Conservation (phyloP, 2,329 filamentous ascomycete genomes). For the Aspergillus piperis region DNA sequence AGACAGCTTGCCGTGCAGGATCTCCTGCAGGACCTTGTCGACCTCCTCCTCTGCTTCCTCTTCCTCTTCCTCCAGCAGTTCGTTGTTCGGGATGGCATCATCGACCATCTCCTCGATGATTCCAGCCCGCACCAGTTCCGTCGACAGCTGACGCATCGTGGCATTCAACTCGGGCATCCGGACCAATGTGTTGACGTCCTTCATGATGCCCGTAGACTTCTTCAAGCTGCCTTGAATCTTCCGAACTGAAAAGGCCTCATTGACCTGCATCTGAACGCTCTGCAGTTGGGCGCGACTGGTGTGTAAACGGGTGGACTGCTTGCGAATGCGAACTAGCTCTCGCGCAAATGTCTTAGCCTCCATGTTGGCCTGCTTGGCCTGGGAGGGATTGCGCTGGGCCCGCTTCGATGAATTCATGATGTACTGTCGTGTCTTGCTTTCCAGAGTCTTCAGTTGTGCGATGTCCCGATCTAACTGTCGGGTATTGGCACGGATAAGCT, state of each 20-base stretch:
- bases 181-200: constrained; percentile 86
- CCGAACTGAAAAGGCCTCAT: constrained; percentile 90
- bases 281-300: constrained; percentile 90
- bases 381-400: constrained; percentile 75
- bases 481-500: constrained; percentile 82
- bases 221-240: constrained; percentile 94
- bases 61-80: constrained; percentile 68
- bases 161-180: constrained; percentile 80
- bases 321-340: constrained; percentile 81
- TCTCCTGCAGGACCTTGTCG: constrained; percentile 88
- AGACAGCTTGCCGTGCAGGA: constrained; percentile 78
- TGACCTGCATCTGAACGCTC: constrained; percentile 95
- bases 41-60: constrained; percentile 83
- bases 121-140: constrained; percentile 89
- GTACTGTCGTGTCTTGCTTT: constrained; percentile 79
- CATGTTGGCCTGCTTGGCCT: constrained; percentile 73
- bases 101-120: constrained; percentile 98
- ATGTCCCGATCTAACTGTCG: constrained; percentile 96
- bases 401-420: constrained; percentile 83
- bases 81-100: constrained; percentile 75
- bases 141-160: constrained; percentile 84
- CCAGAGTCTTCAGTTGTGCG: constrained; percentile 71
- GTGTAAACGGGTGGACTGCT: constrained; percentile 70
- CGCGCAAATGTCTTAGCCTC: constrained; percentile 87
- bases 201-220: constrained; percentile 90